Evolutionary conservation across 305 asterid genomes (phyloP), one percentile per base, ranked within the genome.

Genomic region (Coffea humblotiana): DNA sequence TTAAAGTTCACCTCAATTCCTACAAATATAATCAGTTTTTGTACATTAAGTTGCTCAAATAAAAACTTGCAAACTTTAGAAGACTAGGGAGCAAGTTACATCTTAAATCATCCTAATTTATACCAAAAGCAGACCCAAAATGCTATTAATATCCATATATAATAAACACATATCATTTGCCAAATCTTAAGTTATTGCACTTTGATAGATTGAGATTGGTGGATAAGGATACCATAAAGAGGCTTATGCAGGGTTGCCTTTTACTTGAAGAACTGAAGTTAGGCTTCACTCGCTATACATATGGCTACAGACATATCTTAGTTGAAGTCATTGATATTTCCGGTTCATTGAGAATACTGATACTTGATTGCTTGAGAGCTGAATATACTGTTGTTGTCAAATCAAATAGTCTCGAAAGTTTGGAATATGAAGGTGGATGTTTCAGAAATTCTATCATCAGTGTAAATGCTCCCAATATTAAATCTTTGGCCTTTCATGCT

Each of bases 231-330:
- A 52, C 77, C 10, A 54, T 74, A 12, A 47, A 74, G 19, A 74
- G 67, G 47, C 77, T 74, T 64, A 74, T 74, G n/a, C 67, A 32
- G 19, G 77, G 77, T 74, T 74, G 77, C 45, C 77, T 68, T 74
- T 4, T 13, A 21, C 77, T 74, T 61, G 48, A 56, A 32, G 77
- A 54, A 32, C 68, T 74, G 27, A 23, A 32, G 43, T 6, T 74
- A 74, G 29, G 40, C 21, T 56, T 74, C 68, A 74, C 23, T 18
- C 29, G 32, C 58, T 11, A 6, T 4, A 37, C 32, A 19, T 8
- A 19, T 11, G 43, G 21, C 37, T 29, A 21, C 3, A 23, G 8
- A 14, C 27, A 19, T 13, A 48, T 25, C 25, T 35, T 52, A 15
- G 11, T 8, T 11, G 21, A 12, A 8, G 76, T 73, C 35, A 51